These are phyloP conservation scores for Fusarium goolgardi DNA, from an alignment of 2,329 filamentous ascomycete species.

Conservation along the genomic window DNA sequence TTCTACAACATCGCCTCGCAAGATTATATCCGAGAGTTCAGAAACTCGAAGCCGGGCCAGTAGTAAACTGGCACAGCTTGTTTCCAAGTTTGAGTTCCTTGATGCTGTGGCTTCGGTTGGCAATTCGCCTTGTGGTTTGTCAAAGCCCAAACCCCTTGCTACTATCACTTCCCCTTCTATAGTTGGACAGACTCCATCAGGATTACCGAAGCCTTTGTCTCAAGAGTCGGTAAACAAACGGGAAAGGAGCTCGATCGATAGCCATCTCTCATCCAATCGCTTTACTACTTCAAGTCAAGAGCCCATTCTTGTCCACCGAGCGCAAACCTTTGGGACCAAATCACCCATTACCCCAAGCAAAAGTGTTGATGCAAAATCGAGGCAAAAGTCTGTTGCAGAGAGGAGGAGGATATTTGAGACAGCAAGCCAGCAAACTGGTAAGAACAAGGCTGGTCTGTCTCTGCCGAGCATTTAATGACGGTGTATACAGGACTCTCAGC, in stretches of 20 bases:
- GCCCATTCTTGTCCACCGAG: slow-evolving; percentile 12
- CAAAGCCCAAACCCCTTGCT: background rate
- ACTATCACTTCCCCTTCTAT: background rate
- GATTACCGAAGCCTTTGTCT: background rate
- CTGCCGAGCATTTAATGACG: background rate
- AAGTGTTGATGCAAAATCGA: slow-evolving; percentile 4
- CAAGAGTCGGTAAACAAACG: background rate
- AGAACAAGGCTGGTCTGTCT: background rate
- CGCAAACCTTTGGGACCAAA: slow-evolving; percentile 28
- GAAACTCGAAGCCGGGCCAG: slow-evolving; percentile 10
- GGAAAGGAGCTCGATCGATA: slow-evolving; percentile 12
- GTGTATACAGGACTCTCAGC: background rate
- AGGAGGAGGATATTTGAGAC: slow-evolving; percentile 42
- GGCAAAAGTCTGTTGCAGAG: slow-evolving; percentile 44
- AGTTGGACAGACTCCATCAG: background rate
- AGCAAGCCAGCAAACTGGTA: slow-evolving; percentile 9
- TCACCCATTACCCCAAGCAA: slow-evolving; percentile 4
- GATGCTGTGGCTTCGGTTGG: slow-evolving; percentile 34
- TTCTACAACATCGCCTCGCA: slow-evolving; percentile 16
- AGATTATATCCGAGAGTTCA: slow-evolving; percentile 15
- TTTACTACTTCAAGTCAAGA: background rate
- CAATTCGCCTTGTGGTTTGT: background rate
- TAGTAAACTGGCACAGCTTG: slow-evolving; percentile 48
- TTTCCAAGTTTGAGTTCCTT: slow-evolving; percentile 53
- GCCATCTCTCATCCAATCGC: slow-evolving; percentile 13